These are phyloP conservation scores for Gnaphalium uliginosum DNA, from an alignment of 129 eudicot genomes.

Conservation along the genomic window DNA sequence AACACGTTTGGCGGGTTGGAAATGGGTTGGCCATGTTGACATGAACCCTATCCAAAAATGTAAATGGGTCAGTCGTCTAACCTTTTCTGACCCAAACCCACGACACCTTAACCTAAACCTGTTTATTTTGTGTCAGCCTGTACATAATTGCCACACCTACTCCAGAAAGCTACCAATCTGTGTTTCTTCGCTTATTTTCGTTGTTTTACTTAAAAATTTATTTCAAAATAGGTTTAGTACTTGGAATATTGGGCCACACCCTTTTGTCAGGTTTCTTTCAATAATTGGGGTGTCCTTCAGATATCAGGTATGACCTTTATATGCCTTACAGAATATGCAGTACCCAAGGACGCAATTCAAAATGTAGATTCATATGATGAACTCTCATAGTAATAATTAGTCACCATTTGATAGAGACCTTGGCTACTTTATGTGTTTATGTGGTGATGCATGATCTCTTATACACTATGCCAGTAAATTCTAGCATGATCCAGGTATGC, in stretches of 20 bases:
- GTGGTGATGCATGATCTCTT: not conserved
- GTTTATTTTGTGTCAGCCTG: not conserved
- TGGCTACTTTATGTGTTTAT: not conserved
- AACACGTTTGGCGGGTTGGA: not conserved
- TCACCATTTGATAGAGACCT: not conserved
- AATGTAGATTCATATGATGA: not conserved
- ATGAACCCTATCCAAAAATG: not conserved
- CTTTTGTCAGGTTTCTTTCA: not conserved
- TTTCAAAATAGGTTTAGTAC: not conserved
- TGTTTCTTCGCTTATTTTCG: not conserved
- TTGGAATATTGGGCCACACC: not conserved
- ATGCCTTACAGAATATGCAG: not conserved
- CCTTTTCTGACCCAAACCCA: not conserved
- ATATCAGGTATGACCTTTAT: slow-evolving; percentile 1
- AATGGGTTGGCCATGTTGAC: not conserved
- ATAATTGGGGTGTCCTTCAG: not conserved
- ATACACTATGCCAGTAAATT: not conserved
- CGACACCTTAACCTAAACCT: not conserved
- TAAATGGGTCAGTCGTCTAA: not conserved
- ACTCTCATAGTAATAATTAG: not conserved
- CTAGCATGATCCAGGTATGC: not conserved
- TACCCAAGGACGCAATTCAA: not conserved
- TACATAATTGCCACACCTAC: not conserved
- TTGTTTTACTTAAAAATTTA: not conserved
- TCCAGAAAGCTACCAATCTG: not conserved